Evolutionary conservation across 129 eudicot genomes (phyloP).

Genomic region (Daucus carota): DNA sequence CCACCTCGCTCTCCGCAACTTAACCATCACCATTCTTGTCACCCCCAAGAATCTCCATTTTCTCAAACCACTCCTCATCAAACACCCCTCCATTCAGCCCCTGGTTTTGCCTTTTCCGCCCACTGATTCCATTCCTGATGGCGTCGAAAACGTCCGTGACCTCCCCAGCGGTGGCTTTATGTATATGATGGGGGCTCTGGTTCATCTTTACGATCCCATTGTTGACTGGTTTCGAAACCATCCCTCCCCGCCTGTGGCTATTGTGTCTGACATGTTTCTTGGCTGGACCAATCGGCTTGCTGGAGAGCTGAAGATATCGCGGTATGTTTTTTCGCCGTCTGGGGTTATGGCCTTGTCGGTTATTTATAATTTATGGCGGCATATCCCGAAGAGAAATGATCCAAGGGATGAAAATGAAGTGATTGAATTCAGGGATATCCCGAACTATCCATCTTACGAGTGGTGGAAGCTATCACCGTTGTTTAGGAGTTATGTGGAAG

Average conservation of each 20-base stretch:
- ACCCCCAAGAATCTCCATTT: slow-evolving; percentile 52
- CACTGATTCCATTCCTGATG: slow-evolving; percentile 44
- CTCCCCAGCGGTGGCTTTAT: slow-evolving; percentile 36
- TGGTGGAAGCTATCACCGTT: slow-evolving; percentile 68
- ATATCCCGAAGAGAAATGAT: slow-evolving; percentile 27
- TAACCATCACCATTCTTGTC: slow-evolving; percentile 44
- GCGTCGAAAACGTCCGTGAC: slow-evolving; percentile 57
- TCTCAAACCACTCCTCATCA: slow-evolving; percentile 36
- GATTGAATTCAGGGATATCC: slow-evolving; percentile 31
- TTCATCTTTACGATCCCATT: slow-evolving; percentile 31
- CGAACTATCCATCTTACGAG: slow-evolving; percentile 41
- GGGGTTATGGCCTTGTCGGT: slow-evolving; percentile 52
- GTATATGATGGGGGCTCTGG: slow-evolving; percentile 34
- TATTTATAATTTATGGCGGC: slow-evolving; percentile 36
- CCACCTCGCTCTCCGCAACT: slow-evolving; percentile 35
- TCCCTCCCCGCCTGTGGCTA: slow-evolving; percentile 55
- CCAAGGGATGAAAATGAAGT: slow-evolving; percentile 18
- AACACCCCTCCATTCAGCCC: slow-evolving; percentile 41
- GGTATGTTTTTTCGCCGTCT: slow-evolving; percentile 50
- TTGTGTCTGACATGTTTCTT: slow-evolving; percentile 53
- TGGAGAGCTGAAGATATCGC: slow-evolving; percentile 29
- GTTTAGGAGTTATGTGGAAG: slow-evolving; percentile 37
- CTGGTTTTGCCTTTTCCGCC: slow-evolving; percentile 66
- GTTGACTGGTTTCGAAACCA: slow-evolving; percentile 39
- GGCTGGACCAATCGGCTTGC: slow-evolving; percentile 56